Evolutionary conservation across 345 rosid species (phyloP).

Genomic region (Limnanthes douglasii): DNA sequence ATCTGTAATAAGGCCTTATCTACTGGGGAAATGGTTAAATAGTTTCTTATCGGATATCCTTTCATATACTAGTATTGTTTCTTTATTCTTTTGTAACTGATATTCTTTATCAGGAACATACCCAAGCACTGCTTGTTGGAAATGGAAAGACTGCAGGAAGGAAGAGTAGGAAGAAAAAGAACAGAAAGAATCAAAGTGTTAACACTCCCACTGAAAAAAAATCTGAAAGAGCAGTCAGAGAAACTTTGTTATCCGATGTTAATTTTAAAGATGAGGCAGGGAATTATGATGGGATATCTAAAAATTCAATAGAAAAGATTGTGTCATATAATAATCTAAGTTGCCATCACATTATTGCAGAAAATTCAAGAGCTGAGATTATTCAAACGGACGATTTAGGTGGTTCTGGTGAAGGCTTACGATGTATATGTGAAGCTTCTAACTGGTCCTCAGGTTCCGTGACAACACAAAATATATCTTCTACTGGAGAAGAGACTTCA

Average conservation of each 20-base stretch:
- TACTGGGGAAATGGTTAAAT: conserved; percentile 24
- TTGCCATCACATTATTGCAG: conserved; percentile 5
- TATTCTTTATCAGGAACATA: conserved; percentile 51
- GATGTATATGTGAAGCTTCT: conserved; percentile 10
- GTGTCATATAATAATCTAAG: conserved; percentile 10
- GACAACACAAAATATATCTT: conserved; percentile 12
- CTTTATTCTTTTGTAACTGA: conserved; percentile 22
- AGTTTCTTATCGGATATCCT: conserved; percentile 9
- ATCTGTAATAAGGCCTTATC: conserved; percentile 16
- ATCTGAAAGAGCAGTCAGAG: conserved; percentile 16
- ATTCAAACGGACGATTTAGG: conserved; percentile 15
- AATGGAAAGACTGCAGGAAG: conserved; percentile 34
- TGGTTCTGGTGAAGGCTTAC: conserved; percentile 13
- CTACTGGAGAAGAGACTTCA: conserved; percentile 11
- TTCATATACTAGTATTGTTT: conserved; percentile 2
- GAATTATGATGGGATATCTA: conserved; percentile 8
- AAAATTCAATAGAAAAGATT: conserved; percentile 13
- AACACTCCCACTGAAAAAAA: conserved; percentile 19
- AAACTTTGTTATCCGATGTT: conserved; percentile 14
- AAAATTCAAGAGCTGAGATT: conserved; percentile 12
- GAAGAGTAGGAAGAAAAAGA: conserved; percentile 54
- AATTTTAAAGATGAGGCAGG: conserved; percentile 17
- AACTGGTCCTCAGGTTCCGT: conserved; percentile 8
- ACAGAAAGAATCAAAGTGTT: conserved; percentile 25
- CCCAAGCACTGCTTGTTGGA: conserved; percentile 26